phyloP scores from a whole-genome alignment of 2,329 filamentous ascomycete species.

The Scedosporium dehoogii region DNA sequence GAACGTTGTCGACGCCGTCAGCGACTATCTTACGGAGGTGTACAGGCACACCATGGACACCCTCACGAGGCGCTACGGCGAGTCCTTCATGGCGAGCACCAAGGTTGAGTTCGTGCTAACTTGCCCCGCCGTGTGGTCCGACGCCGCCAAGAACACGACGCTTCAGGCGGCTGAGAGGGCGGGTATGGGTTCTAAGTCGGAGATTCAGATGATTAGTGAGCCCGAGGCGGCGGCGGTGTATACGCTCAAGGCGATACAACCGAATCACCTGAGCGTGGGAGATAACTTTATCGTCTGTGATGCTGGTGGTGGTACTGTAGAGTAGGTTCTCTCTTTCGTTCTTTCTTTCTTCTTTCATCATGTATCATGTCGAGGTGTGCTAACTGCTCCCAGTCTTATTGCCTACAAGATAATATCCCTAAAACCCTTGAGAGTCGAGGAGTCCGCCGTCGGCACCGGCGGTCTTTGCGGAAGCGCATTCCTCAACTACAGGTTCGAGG shows the following conservation, averaged over 20 bases:
- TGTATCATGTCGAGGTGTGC: constrained; percentile 8
- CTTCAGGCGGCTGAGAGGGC: constrained; percentile 67
- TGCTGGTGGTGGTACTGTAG: constrained; percentile 56
- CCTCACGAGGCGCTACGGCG: constrained; percentile 62
- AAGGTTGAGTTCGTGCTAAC: constrained; percentile 72
- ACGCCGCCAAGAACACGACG: constrained; percentile 77
- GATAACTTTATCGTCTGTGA: constrained; percentile 56
- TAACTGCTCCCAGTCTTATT: constrained; percentile 42
- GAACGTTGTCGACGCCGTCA: constrained; percentile 69
- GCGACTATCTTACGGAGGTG: constrained; percentile 69
- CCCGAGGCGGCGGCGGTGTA: constrained; percentile 74
- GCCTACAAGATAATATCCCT: constrained; percentile 72
- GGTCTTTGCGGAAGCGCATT: constrained; percentile 71
- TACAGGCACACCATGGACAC: constrained; percentile 73
- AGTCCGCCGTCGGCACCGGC: constrained; percentile 70
- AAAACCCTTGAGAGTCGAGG: constrained; percentile 62
- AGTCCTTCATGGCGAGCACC: constrained; percentile 67
- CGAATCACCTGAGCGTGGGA: constrained; percentile 60
- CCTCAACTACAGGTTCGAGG: constrained; percentile 71
- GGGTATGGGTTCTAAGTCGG: constrained; percentile 61
- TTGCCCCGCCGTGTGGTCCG: constrained; percentile 76
- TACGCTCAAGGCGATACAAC: constrained; percentile 69
- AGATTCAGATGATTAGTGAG: constrained; percentile 72
- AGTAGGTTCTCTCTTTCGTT: constrained; percentile 32
- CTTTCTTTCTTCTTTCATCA: background rate